phyloP scores from a whole-genome alignment of 2,329 filamentous ascomycete genomes.

The Mycosphaerella sp. region DNA sequence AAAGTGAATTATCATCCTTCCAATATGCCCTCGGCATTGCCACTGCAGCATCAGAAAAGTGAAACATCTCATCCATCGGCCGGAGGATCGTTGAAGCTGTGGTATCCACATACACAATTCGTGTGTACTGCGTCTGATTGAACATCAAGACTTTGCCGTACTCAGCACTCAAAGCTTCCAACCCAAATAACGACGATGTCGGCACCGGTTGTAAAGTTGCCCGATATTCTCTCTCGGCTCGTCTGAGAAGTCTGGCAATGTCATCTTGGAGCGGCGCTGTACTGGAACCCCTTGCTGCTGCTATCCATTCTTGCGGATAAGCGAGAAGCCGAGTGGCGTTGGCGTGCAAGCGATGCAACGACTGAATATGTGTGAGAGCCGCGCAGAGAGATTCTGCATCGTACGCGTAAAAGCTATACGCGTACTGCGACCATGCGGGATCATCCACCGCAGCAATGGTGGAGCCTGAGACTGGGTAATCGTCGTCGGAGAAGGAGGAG shows the following conservation, averaged over 20 bases:
- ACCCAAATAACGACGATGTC: constrained; percentile 21
- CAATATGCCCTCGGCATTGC: constrained; percentile 67
- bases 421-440: constrained; percentile 28
- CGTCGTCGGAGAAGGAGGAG: too few relatives aligned
- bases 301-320: constrained; percentile 29
- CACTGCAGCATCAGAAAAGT: constrained; percentile 52
- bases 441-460: background rate
- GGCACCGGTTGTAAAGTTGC: constrained; percentile 44
- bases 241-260: constrained; percentile 37
- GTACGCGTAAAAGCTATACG: constrained; percentile 42
- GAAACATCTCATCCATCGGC: constrained; percentile 61
- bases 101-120: constrained; percentile 49
- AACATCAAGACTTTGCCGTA: constrained; percentile 64
- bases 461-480: background rate
- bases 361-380: constrained; percentile 40
- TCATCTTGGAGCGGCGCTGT: constrained; percentile 18
- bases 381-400: constrained; percentile 40
- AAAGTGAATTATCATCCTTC: constrained; percentile 43
- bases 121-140: constrained; percentile 56
- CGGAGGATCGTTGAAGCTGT: constrained; percentile 54
- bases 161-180: constrained; percentile 53
- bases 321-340: constrained; percentile 41
- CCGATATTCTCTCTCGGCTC: constrained; percentile 45
- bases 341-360: constrained; percentile 36
- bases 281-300: too few relatives aligned